A percentile compares a stretch with the other conserved stretches of the same genome.
Evolutionary conservation across 768 basidiomycete genomes (phyloP).

Genomic region (Agrocybe praecox): DNA sequence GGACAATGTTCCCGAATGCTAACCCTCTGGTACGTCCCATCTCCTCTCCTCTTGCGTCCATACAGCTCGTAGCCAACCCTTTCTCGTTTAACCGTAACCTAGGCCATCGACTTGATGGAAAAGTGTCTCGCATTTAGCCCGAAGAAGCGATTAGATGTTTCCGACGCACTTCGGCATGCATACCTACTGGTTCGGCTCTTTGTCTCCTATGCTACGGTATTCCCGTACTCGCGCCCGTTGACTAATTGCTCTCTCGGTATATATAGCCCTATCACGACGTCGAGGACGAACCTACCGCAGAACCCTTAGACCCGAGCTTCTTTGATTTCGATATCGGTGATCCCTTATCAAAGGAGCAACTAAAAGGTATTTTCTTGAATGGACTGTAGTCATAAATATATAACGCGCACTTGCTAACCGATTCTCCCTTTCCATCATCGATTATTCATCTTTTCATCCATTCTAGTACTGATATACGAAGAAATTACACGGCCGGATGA

Average conservation of each 20-base stretch:
- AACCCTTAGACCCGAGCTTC: slow-evolving; percentile 73
- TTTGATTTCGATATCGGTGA: slow-evolving; percentile 83
- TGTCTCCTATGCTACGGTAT: slow-evolving; percentile 5
- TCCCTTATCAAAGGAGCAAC: slow-evolving; percentile 62
- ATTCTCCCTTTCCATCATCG: background rate
- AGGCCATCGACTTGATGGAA: slow-evolving; percentile 80
- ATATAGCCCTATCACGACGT: slow-evolving; percentile 84
- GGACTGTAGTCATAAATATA: background rate
- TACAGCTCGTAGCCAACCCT: background rate
- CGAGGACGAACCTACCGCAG: slow-evolving; percentile 84
- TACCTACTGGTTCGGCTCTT: slow-evolving; percentile 68
- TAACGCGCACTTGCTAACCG: background rate
- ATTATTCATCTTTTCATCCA: slow-evolving; percentile 3
- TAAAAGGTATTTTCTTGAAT: slow-evolving; percentile 54
- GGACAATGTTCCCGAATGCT: slow-evolving; percentile 72
- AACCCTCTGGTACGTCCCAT: slow-evolving; percentile 56
- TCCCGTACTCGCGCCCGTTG: background rate
- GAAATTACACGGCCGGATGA: slow-evolving; percentile 45
- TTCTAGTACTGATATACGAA: slow-evolving; percentile 49
- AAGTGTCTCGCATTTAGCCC: slow-evolving; percentile 86
- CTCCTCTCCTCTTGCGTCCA: background rate
- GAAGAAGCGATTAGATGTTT: slow-evolving; percentile 84
- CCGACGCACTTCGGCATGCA: slow-evolving; percentile 86
- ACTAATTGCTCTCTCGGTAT: background rate
- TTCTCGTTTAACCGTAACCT: background rate